Evolutionary conservation across 805 yeast species (phyloP).

Genomic region (Kuraishia piskuri): DNA sequence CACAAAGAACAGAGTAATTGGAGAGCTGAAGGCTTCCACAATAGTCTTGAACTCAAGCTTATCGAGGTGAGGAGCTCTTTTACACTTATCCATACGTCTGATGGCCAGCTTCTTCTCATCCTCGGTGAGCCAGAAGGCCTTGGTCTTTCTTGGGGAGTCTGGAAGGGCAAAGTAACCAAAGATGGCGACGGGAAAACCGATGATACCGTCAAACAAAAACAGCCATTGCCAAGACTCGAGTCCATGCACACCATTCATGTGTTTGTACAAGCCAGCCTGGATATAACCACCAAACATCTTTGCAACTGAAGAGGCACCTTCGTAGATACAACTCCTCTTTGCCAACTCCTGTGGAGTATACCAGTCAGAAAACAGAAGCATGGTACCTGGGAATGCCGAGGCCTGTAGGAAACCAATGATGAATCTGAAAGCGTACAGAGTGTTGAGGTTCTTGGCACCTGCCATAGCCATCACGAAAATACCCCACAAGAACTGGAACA

Average conservation of each 20-base stretch:
- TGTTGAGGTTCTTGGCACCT: constrained; percentile 27
- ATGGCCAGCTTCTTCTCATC: neutral
- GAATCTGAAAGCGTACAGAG: constrained; percentile 49
- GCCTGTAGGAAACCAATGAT: constrained; percentile 36
- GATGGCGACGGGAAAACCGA: constrained; percentile 49
- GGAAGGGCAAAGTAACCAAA: constrained; percentile 49
- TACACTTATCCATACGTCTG: neutral
- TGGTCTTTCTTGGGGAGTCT: constrained; percentile 45
- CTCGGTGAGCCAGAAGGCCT: constrained; percentile 9
- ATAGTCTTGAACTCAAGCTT: neutral
- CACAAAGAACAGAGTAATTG: constrained; percentile 13
- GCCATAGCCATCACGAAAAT: constrained; percentile 18
- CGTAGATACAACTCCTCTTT: constrained; percentile 52
- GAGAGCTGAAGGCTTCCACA: constrained; percentile 5
- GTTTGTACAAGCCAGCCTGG: constrained; percentile 41
- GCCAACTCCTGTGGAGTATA: constrained; percentile 37
- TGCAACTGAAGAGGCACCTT: constrained; percentile 54
- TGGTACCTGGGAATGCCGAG: constrained; percentile 31
- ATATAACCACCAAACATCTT: constrained; percentile 51
- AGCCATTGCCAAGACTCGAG: constrained; percentile 61
- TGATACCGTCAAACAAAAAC: constrained; percentile 51
- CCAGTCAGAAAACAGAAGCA: constrained; percentile 32
- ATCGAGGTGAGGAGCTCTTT: neutral
- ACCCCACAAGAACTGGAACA: constrained; percentile 20
- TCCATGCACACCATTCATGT: constrained; percentile 38